phyloP scores from a whole-genome alignment of 352 stramenopile genomes.

The Globisporangium perplexum region DNA sequence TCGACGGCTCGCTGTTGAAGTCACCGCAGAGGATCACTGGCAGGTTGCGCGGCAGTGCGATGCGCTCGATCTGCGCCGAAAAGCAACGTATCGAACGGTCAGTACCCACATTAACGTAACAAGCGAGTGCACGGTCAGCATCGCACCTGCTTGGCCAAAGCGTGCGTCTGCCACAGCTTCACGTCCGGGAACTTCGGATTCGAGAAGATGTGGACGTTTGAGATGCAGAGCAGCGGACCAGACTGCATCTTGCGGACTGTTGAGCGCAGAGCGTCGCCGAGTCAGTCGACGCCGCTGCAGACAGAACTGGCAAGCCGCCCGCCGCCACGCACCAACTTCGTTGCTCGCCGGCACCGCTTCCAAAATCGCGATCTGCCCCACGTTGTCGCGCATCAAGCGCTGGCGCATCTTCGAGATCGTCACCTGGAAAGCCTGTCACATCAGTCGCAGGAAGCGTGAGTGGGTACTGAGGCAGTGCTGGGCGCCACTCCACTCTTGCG shows the following conservation, averaged over 20 bases:
- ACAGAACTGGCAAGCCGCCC: conserved; percentile 10
- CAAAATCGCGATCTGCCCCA: conserved; percentile 96
- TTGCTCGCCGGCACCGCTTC: conserved; percentile 89
- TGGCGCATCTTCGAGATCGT: conserved; percentile 56
- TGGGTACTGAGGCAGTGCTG: no score
- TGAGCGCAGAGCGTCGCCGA: not conserved
- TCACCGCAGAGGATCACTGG: conserved; percentile 97
- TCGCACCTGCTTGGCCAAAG: conserved; percentile 78
- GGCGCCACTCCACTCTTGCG: not conserved
- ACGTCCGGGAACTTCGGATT: conserved; percentile 99
- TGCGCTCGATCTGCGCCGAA: conserved; percentile 54
- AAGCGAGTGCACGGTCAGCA: not conserved
- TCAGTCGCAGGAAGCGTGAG: not conserved
- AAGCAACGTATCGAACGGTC: not conserved
- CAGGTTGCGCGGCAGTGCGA: conserved; percentile 68
- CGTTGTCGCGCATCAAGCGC: conserved; percentile 96
- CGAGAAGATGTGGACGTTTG: conserved; percentile 98
- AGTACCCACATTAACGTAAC: not conserved
- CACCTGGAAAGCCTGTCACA: conserved; percentile 31
- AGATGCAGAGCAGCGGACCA: conserved; percentile 89
- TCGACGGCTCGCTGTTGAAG: conserved; percentile 97
- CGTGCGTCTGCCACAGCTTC: conserved; percentile 97
- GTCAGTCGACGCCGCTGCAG: not conserved
- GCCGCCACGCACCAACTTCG: conserved; percentile 53
- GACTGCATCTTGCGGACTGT: conserved; percentile 40